Percentiles rank a stretch among this genome's conserved stretches.
phyloP scores from a whole-genome alignment of 441 rosid species.

The Iberis amara region DNA sequence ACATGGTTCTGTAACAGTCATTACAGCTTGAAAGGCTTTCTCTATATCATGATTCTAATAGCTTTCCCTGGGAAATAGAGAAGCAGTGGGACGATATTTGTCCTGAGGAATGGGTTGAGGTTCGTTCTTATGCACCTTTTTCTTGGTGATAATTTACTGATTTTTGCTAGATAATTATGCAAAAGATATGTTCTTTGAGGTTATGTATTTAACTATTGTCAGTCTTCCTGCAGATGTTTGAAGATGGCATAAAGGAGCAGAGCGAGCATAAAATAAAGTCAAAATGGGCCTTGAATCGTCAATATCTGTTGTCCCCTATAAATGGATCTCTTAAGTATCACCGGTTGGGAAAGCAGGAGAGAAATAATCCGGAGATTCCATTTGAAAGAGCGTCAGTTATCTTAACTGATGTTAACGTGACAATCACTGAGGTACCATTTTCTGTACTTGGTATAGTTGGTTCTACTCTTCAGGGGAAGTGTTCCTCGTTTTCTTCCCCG shows the following conservation, averaged over 20 bases:
- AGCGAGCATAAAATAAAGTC: conserved; percentile 41
- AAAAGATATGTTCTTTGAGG: conserved; percentile 12
- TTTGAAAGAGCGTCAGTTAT: conserved; percentile 87
- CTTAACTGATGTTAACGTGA: conserved; percentile 75
- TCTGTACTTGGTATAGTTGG: conserved; percentile 11
- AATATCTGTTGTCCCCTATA: conserved; percentile 81
- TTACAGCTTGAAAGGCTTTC: conserved; percentile 93
- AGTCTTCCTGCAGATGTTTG: conserved; percentile 60
- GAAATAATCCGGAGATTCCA: conserved; percentile 84
- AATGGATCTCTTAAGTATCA: conserved; percentile 91
- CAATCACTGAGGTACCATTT: conserved; percentile 67
- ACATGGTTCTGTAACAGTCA: conserved; percentile 56
- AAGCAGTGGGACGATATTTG: conserved; percentile 89
- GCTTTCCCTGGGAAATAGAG: conserved; percentile 71
- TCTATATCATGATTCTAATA: conserved; percentile 80
- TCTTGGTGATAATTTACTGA: conserved; percentile 2
- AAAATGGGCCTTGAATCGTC: conserved; percentile 76
- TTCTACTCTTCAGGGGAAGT: conserved; percentile 6
- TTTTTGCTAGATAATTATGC: conserved; percentile 3
- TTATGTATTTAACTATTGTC: conserved; percentile 17
- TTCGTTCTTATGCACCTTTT: conserved; percentile 38
- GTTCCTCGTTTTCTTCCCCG: conserved; percentile 17
- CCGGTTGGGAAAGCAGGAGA: conserved; percentile 94
- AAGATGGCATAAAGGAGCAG: conserved; percentile 85
- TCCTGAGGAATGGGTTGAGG: conserved; percentile 95